Evolutionary conservation across 2,329 filamentous ascomycete species (phyloP).

Genomic region (Ophiocordyceps sinensis): DNA sequence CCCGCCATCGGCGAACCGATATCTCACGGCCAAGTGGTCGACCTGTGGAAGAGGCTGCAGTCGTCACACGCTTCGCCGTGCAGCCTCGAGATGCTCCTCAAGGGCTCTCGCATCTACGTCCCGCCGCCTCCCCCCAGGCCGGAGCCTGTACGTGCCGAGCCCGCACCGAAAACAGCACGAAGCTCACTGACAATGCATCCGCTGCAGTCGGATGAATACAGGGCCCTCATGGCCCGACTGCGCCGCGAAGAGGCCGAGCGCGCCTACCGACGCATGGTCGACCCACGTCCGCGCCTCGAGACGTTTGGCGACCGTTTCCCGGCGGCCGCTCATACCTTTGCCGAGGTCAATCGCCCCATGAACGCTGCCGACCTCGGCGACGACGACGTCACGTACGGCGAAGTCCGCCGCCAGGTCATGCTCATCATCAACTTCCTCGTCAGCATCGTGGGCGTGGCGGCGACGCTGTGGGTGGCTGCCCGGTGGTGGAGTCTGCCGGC

Average conservation of each 20-base stretch:
- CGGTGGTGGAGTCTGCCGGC: conserved; percentile 62
- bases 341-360: conserved; percentile 34
- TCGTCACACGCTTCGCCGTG: conserved; percentile 16
- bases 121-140: conserved; percentile 70
- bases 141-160: conserved; percentile 49
- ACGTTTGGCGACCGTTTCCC: conserved; percentile 47
- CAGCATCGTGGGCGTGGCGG: conserved; percentile 67
- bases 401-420: conserved; percentile 67
- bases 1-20: conserved; percentile 51
- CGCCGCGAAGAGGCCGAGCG: conserved; percentile 71
- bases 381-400: conserved; percentile 54
- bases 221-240: conserved; percentile 73
- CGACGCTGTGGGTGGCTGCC: conserved; percentile 64
- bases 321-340: conserved; percentile 37
- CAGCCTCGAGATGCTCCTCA: conserved; percentile 56
- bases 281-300: conserved; percentile 39
- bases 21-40: conserved; percentile 54
- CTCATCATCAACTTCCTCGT: conserved; percentile 83
- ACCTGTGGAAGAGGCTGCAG: conserved; percentile 41
- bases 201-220: conserved; percentile 61
- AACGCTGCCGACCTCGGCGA: conserved; percentile 33
- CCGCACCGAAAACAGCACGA: background rate
- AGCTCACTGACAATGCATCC: conserved; percentile 4
- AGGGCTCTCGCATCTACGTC: conserved; percentile 56
- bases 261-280: conserved; percentile 68